Base-by-base conservation (phyloP, 1,139 yeast genomes). In the Suhomyces wounanorum region DNA sequence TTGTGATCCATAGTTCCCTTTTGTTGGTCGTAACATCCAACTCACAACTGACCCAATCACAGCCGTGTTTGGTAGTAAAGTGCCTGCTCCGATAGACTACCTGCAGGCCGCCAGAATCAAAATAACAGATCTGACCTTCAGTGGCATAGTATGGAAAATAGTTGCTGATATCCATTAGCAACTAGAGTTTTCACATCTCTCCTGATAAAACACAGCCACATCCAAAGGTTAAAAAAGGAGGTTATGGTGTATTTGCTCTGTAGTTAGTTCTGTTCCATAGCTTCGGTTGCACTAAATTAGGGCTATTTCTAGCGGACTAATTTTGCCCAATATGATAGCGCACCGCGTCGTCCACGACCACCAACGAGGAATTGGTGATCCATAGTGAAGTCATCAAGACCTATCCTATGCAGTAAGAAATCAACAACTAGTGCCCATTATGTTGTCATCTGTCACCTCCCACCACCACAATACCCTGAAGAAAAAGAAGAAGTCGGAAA, bases 271-370 rank as follows among this genome's bases (percentile, higher is more conserved):
- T n/a, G n/a, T 28, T 28, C 13, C 31, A 4, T 13, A 28, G 31
- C 31, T 30, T 30, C 3, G 33, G 14, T 11, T n/a, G 11, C 33
- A 30, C 33, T 30, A 10, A 30, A 30, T 30, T 30, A 30, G 3
- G 14, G 33, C n/a, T 30, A 30, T 30, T 30, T 11, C 33, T 30
- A 14, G 33, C 33, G 14, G 33, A 30, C 33, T 10, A 7, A 14
- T 17, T 38, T 38, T 38, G 23, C 41, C 41, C 41, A 30, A 30
- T 4, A 30, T 21, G 44, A 28, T 28, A 23, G 37, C 44, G 44
- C 44, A 11, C 44, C 37, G 44, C 21, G 37, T 17, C 44, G 37
- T 21, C 44, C 44, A 41, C 44, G 37, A 41, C 44, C 37, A 11
- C 17, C n/a, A 40, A n/a, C 30, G 26, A 38, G 26, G 41, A 30